These are phyloP conservation scores for Rhizophora apiculata DNA, from an alignment of 345 rosid species.

Conservation along the genomic window DNA sequence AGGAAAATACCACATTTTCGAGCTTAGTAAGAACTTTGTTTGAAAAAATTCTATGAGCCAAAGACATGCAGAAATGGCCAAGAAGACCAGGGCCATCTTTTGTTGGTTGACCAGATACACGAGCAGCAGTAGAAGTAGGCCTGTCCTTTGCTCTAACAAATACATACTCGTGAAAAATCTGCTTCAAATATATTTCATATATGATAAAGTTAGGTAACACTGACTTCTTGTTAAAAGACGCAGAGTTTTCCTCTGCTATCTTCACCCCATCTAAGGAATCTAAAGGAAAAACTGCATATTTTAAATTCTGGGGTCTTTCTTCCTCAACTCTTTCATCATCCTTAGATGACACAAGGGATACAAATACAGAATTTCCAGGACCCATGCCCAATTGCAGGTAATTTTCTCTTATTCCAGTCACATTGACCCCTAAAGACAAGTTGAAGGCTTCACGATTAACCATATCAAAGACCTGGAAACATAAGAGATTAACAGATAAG, in stretches of 20 bases:
- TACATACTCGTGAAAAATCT: conserved; percentile 66
- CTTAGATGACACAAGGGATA: conserved; percentile 58
- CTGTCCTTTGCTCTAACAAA: conserved; percentile 51
- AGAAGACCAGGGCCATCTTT: conserved; percentile 66
- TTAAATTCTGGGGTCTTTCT: conserved; percentile 32
- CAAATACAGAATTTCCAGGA: conserved; percentile 67
- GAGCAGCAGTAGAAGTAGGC: conserved; percentile 35
- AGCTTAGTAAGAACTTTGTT: conserved; percentile 65
- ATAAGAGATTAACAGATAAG: conserved; percentile 24
- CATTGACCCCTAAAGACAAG: conserved; percentile 68
- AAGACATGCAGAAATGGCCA: conserved; percentile 79
- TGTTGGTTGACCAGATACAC: conserved; percentile 43
- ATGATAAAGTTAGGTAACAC: conserved; percentile 50
- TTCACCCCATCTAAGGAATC: conserved; percentile 49
- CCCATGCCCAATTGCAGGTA: conserved; percentile 66
- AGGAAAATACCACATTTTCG: conserved; percentile 67
- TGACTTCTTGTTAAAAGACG: conserved; percentile 33
- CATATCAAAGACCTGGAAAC: conserved; percentile 73
- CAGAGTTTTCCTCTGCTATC: conserved; percentile 33
- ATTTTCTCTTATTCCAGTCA: conserved; percentile 81
- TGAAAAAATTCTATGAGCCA: conserved; percentile 83
- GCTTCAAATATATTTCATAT: conserved; percentile 82
- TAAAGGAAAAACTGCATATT: conserved; percentile 35
- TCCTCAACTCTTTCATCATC: conserved; percentile 32
- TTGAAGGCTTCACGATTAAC: conserved; percentile 72